Evolutionary conservation across 495 filamentous ascomycete genomes (phyloP).

Genomic region (Penicillium cosmopolitanum): DNA sequence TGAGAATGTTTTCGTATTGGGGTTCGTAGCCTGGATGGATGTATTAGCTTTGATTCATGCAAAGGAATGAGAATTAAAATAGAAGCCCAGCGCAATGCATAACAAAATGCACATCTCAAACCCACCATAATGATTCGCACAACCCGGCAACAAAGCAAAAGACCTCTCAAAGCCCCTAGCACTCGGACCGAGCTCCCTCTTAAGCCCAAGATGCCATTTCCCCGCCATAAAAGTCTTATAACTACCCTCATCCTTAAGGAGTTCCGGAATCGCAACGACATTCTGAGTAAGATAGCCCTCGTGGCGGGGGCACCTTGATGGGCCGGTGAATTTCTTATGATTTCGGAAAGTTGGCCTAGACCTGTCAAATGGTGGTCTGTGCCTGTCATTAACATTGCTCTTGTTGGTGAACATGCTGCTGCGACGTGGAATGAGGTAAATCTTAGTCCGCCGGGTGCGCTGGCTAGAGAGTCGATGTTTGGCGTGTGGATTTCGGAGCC

Average conservation of each 20-base stretch:
- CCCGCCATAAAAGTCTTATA: conserved; percentile 56
- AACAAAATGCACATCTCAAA: neutral
- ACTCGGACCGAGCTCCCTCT: conserved; percentile 12
- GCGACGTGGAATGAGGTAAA: conserved; percentile 39
- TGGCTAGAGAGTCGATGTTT: conserved; percentile 27
- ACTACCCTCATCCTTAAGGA: conserved; percentile 48
- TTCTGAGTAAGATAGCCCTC: conserved; percentile 58
- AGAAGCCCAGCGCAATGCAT: too few species aligned
- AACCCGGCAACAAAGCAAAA: conserved; percentile 43
- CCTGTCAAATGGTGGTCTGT: conserved; percentile 52
- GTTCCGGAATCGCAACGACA: conserved; percentile 53
- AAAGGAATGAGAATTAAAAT: too few species aligned
- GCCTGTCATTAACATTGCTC: conserved; percentile 50
- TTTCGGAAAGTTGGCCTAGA: conserved; percentile 27
- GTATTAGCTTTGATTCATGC: too few species aligned
- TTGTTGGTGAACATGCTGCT: conserved; percentile 36
- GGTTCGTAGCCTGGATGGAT: conserved; percentile 41
- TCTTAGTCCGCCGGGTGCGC: conserved; percentile 23
- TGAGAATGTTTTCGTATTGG: conserved; percentile 28
- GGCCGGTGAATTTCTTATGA: conserved; percentile 18
- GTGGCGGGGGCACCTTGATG: conserved; percentile 47
- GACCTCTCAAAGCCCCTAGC: conserved; percentile 17
- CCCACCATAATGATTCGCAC: conserved; percentile 48
- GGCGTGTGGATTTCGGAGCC: conserved; percentile 37
- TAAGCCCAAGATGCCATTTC: conserved; percentile 39